Percentiles rank a stretch among this genome's conserved stretches.
phyloP scores from a whole-genome alignment of 768 basidiomycete genomes.

The Imleria badia region DNA sequence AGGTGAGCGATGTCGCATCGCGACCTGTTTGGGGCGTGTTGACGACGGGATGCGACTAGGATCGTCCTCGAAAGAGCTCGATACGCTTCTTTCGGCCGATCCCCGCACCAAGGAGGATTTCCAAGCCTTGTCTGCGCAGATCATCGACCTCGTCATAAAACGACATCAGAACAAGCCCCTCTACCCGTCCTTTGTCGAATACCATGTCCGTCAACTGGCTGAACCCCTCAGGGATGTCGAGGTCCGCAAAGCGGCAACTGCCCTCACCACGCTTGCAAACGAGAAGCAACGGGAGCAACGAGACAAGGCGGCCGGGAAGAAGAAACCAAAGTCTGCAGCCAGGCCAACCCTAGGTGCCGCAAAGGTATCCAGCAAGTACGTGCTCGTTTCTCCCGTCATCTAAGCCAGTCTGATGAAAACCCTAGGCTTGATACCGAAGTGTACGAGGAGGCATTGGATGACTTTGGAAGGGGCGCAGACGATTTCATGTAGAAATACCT shows the following conservation, averaged over 20 bases:
- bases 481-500: constrained; percentile 83
- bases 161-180: constrained; percentile 81
- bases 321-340: constrained; percentile 67
- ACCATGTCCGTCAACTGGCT: constrained; percentile 75
- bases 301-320: constrained; percentile 86
- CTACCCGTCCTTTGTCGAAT: constrained; percentile 81
- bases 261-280: constrained; percentile 83
- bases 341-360: constrained; percentile 78
- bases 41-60: constrained; percentile 38
- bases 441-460: constrained; percentile 91
- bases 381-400: constrained; percentile 7
- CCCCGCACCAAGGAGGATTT: constrained; percentile 93
- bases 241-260: constrained; percentile 83
- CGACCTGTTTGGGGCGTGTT: background rate
- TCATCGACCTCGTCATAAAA: constrained; percentile 75
- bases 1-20: constrained; percentile 41
- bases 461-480: constrained; percentile 69
- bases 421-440: constrained; percentile 70
- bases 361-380: constrained; percentile 65
- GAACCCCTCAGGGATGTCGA: constrained; percentile 85
- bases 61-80: constrained; percentile 66
- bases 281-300: constrained; percentile 93
- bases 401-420: constrained; percentile 9
- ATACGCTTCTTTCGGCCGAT: constrained; percentile 70
- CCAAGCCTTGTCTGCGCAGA: constrained; percentile 62